Evolutionary conservation across 2,329 filamentous ascomycete genomes (phyloP), one percentile per base, ranked within the genome.

Genomic region (Hypoxylon sp.): DNA sequence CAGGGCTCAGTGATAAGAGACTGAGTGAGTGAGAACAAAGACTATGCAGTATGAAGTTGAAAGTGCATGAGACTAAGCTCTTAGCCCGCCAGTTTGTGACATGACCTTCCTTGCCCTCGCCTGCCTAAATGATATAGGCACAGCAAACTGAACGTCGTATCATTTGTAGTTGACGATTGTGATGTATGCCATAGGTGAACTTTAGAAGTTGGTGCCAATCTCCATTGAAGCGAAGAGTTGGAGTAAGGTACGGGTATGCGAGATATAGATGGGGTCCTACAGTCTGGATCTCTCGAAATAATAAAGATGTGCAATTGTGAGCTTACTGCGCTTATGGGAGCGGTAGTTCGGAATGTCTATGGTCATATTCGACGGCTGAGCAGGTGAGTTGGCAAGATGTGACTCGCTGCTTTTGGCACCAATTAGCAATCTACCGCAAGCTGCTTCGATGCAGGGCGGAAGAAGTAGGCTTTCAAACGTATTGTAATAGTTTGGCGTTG

Each of bases 311-410:
- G 15, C 48, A 31, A 55, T 55, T 32, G 42, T 11, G 47, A 64
- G 48, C 56, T 61, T 58, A 52, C 53, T 67, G 61, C 59, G 47
- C 55, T 69, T 52, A 62, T 44, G 35, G 27, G 31, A 29, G 19
- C 51, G 56, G 55, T 46, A 46, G 42, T 58, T 56, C 52, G 60
- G 64, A 52, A 67, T 61, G 32, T 62, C 48, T 44, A 56, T 50
- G 35, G 50, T 35, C 39, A 46, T 27, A 58, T 52, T 58, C 46
- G 60, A 56, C 42, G 19, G 50, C 31, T 69, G 66, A 66, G 66
- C 42, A 19, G 50, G 35, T 69, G 66, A 66, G 66, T 63, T 71
- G 69, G 65, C 69, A 58, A 50, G 44, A 69, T 71, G 59, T 39
- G 39, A 63, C 62, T 68, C 52, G 65, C 13, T 51, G 17, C 37